phyloP scores from a whole-genome alignment of 495 filamentous ascomycete species.

The Talaromyces ruber region DNA sequence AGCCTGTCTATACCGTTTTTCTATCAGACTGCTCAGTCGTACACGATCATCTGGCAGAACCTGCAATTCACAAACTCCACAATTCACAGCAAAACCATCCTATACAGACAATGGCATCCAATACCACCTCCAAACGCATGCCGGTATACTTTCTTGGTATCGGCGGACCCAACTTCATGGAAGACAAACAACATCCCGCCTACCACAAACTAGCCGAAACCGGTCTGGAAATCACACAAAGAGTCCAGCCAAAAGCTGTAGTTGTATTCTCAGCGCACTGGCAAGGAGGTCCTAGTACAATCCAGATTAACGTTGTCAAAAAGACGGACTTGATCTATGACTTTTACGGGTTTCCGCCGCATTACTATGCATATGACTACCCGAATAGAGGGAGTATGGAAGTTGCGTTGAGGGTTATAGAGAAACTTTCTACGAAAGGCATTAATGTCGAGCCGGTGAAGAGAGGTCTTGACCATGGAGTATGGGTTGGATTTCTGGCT shows the following conservation, averaged over 20 bases:
- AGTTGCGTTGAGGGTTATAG: slow-evolving; percentile 59
- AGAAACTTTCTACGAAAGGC: slow-evolving; percentile 45
- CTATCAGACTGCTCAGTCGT: slow-evolving; percentile 11
- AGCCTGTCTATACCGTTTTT: slow-evolving; percentile 15
- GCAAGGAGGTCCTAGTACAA: slow-evolving; percentile 50
- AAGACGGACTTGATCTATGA: slow-evolving; percentile 74
- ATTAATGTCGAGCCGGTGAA: slow-evolving; percentile 57
- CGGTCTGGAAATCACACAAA: slow-evolving; percentile 70
- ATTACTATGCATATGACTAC: slow-evolving; percentile 54
- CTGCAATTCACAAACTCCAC: neutral
- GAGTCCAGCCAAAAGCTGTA: slow-evolving; percentile 70
- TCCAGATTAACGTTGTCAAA: slow-evolving; percentile 67
- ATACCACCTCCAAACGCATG: slow-evolving; percentile 21
- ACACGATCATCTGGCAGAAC: slow-evolving; percentile 4
- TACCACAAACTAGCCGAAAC: slow-evolving; percentile 60
- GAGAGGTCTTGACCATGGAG: slow-evolving; percentile 74
- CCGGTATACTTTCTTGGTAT: slow-evolving; percentile 77
- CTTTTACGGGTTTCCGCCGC: slow-evolving; percentile 72
- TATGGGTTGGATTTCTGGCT: slow-evolving; percentile 56
- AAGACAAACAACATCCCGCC: slow-evolving; percentile 62
- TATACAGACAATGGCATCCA: neutral
- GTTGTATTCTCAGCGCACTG: slow-evolving; percentile 88
- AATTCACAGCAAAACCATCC: neutral
- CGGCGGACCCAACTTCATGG: slow-evolving; percentile 74
- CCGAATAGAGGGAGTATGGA: slow-evolving; percentile 59